These are phyloP conservation scores for Parsonsia alboflavescens DNA, from an alignment of 257 asterid genomes.

Conservation along the genomic window DNA sequence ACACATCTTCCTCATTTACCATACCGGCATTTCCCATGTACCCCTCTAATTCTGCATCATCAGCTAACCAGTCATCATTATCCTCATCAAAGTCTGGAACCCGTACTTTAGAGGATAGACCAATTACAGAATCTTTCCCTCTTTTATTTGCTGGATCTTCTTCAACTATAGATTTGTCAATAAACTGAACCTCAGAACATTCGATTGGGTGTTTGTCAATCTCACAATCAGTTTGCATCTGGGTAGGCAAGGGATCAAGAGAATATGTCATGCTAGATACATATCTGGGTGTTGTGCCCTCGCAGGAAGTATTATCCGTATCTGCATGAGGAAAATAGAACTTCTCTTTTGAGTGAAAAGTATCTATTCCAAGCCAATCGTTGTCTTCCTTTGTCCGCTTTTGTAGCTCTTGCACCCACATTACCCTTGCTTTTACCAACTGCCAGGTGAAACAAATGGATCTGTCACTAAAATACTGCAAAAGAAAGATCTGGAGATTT, in stretches of 20 bases:
- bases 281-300: slow-evolving; percentile 34
- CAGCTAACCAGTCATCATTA: slow-evolving; percentile 88
- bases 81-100: slow-evolving; percentile 38
- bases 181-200: slow-evolving; percentile 41
- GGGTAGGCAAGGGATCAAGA: slow-evolving; percentile 33
- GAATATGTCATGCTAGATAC: slow-evolving; percentile 29
- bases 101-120: slow-evolving; percentile 36
- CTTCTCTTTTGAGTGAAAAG: slow-evolving; percentile 40
- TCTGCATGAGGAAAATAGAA: slow-evolving; percentile 39
- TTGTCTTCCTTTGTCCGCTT: slow-evolving; percentile 61
- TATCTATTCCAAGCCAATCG: slow-evolving; percentile 46
- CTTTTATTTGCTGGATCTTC: slow-evolving; percentile 44
- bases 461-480: neutral
- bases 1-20: slow-evolving; percentile 79
- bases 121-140: slow-evolving; percentile 44
- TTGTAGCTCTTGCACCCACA: slow-evolving; percentile 95
- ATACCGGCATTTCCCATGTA: slow-evolving; percentile 31
- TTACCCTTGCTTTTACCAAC: slow-evolving; percentile 73
- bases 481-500: neutral
- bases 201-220: slow-evolving; percentile 44
- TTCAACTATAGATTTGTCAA: slow-evolving; percentile 58
- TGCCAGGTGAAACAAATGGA: slow-evolving; percentile 23
- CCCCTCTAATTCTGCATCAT: slow-evolving; percentile 65
- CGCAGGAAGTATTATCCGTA: slow-evolving; percentile 29
- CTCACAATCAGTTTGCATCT: slow-evolving; percentile 33